Evolutionary conservation across 345 rosid genomes (phyloP).

Genomic region (Triadica sebifera): DNA sequence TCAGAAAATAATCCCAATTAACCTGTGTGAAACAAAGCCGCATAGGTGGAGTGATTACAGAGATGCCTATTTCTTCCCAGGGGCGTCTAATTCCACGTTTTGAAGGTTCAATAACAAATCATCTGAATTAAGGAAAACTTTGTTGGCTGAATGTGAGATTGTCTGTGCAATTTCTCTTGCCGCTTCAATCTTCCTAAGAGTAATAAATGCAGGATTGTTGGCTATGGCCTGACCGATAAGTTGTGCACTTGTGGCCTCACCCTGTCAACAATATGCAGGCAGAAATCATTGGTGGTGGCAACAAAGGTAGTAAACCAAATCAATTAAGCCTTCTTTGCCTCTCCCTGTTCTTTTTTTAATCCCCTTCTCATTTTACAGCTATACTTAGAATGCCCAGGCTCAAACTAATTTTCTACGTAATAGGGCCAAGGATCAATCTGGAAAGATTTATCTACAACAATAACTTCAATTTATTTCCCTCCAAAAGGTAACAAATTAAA

Average conservation of each 20-base stretch:
- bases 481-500: not conserved
- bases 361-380: too few species aligned
- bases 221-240: conserved; percentile 95
- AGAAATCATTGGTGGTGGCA: not conserved
- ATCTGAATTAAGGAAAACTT: conserved; percentile 62
- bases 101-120: conserved; percentile 86
- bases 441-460: not conserved
- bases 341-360: not conserved
- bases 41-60: not conserved
- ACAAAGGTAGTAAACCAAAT: not conserved
- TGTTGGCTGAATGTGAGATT: conserved; percentile 66
- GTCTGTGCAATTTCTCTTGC: conserved; percentile 89
- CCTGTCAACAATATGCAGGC: conserved; percentile 40
- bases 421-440: not conserved
- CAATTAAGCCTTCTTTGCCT: not conserved
- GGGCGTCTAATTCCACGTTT: conserved; percentile 49
- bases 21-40: not conserved
- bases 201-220: conserved; percentile 83
- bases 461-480: too few species aligned
- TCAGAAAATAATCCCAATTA: not conserved
- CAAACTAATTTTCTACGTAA: not conserved
- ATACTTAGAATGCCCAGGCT: not conserved
- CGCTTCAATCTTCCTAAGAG: conserved; percentile 91
- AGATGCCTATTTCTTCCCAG: conserved; percentile 40
- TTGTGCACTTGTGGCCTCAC: conserved; percentile 91